Conservation (phyloP, 352 stramenopile genomes). For the Phytophthora sojae region DNA sequence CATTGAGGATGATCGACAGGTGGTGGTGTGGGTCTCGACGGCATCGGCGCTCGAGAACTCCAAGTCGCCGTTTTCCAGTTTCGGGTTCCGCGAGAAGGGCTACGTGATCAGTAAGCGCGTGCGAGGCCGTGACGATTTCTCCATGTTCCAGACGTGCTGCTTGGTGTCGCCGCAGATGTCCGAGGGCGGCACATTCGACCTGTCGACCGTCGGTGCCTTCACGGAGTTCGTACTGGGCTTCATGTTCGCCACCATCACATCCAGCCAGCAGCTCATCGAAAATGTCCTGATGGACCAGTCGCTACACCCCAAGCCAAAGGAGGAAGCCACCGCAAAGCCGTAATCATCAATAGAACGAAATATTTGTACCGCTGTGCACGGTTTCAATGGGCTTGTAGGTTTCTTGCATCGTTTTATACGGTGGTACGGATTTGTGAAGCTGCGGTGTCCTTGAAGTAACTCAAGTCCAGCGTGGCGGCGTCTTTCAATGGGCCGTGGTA, state of each 20-base stretch:
- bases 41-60: slow-evolving; percentile 47
- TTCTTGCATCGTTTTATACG: not conserved
- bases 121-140: slow-evolving; percentile 31
- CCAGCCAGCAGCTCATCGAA: slow-evolving; percentile 47
- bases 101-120: slow-evolving; percentile 53
- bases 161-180: slow-evolving; percentile 44
- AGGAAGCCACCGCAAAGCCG: not conserved
- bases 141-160: slow-evolving; percentile 49
- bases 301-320: slow-evolving; percentile 8
- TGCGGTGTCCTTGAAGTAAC: slow-evolving; percentile 38
- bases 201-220: slow-evolving; percentile 39
- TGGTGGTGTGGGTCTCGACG: slow-evolving; percentile 52
- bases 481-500: slow-evolving; percentile 66
- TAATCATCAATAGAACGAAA: not conserved
- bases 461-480: slow-evolving; percentile 58
- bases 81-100: slow-evolving; percentile 50
- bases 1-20: slow-evolving; percentile 39
- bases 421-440: slow-evolving; percentile 2
- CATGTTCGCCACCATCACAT: slow-evolving; percentile 43
- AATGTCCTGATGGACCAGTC: slow-evolving; percentile 50
- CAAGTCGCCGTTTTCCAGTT: slow-evolving; percentile 40
- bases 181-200: slow-evolving; percentile 32
- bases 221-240: slow-evolving; percentile 48
- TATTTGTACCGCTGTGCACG: too few relatives aligned
- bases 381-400: too few relatives aligned